Evolutionary conservation across 805 yeast genomes (phyloP), one percentile per base, ranked within the genome.

Genomic region (Wickerhamiella parazyma): DNA sequence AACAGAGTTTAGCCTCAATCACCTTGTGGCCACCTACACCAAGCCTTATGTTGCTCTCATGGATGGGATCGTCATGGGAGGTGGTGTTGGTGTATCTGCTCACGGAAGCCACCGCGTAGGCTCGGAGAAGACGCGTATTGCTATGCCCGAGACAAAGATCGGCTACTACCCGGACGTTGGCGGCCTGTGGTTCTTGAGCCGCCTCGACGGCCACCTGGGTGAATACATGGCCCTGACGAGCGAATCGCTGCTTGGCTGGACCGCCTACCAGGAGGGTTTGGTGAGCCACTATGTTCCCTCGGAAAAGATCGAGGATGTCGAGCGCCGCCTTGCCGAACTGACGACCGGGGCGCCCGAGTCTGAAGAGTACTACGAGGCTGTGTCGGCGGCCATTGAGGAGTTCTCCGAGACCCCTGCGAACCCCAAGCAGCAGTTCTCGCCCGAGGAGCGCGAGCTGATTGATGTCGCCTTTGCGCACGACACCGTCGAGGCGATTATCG

Each of bases 131-230:
- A 87, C 97, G 9, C 72, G 78, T 59, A 73, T 86, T 65, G 95
- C 97, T 49, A 91, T 91, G 98, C 97, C 98, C 7, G 97, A 91
- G 64, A 81, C 93, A 70, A 86, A 83, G 56, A 91, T 91, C 60
- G 98, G 98, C 1, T 84, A 85, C 62, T 82, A 84, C 64, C 94
- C 94, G 17, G 98, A 91, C 61, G 97, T 91, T 10, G 98, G 96
- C 36, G 79, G 93, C 29, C 76, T 94, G 9, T 89, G 84, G 64
- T 87, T 86, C 63, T 67, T 91, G 53, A 86, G 94, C 26, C 74
- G 81, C 50, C 63, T 85, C 48, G 86, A 84, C 54, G 84, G 83
- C 42, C 76, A 83, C 52, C 65, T 87, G 48, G 96, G 97, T 38
- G 73, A 79, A 59, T 91, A 80, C 62, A 64, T 84, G 50, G 91